Evolutionary conservation across 768 basidiomycete genomes (phyloP).

Genomic region (Chalciporus chontae): DNA sequence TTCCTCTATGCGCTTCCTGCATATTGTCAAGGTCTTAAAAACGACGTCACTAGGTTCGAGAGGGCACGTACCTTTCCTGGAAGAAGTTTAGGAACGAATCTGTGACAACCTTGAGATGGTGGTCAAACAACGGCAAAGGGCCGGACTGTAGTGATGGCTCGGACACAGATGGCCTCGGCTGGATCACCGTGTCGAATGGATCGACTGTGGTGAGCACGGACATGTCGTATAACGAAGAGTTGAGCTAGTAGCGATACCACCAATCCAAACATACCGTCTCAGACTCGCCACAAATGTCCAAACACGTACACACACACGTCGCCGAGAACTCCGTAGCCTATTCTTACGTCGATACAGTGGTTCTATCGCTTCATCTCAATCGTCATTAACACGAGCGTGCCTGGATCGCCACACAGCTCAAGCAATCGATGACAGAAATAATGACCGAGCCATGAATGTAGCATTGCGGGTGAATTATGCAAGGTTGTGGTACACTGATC

Average conservation of each 20-base stretch:
- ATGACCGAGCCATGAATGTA: neutral
- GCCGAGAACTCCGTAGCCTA: constrained; percentile 1
- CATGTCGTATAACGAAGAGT: constrained; percentile 12
- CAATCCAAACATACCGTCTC: neutral
- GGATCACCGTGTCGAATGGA: constrained; percentile 18
- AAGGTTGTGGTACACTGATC: constrained; percentile 6
- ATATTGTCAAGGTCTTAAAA: constrained; percentile 14
- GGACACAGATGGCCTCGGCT: constrained; percentile 24
- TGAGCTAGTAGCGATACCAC: neutral
- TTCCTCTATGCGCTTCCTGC: constrained; percentile 82
- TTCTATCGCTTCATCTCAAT: no score
- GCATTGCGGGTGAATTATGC: neutral
- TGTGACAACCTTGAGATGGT: constrained; percentile 61
- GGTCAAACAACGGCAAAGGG: constrained; percentile 68
- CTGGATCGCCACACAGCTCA: no score
- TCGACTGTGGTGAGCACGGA: constrained; percentile 19
- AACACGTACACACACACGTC: constrained; percentile 24
- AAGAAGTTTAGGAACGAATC: constrained; percentile 82
- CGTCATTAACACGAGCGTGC: no score
- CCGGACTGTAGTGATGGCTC: constrained; percentile 37
- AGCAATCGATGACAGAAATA: no score
- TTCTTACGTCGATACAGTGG: no score
- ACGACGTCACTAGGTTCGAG: constrained; percentile 13
- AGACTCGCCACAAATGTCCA: constrained; percentile 7
- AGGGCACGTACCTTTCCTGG: constrained; percentile 64